Evolutionary conservation across 2,329 filamentous ascomycete species (phyloP).

Genomic region (Diaporthe velutina): DNA sequence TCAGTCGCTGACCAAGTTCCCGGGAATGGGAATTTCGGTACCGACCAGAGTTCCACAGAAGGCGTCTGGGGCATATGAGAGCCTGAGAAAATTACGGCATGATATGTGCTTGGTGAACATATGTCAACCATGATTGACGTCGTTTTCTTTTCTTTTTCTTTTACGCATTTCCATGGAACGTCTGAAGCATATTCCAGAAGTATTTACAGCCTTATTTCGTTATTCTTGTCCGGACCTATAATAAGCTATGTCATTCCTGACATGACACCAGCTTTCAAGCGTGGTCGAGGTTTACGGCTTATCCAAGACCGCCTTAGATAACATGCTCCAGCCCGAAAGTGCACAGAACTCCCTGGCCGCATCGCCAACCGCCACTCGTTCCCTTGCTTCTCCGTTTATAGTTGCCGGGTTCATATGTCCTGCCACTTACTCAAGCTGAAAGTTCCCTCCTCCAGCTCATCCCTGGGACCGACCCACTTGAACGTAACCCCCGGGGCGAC

Average conservation of each 20-base stretch:
- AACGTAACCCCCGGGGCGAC: neutral
- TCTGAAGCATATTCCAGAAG: no score
- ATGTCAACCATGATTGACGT: no score
- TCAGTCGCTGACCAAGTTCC: neutral
- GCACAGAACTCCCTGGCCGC: neutral
- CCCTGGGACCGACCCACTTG: slow-evolving; percentile 5
- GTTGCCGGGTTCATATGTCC: neutral
- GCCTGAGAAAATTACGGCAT: neutral
- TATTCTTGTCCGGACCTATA: neutral
- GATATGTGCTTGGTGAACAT: neutral
- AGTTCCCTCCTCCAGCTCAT: slow-evolving; percentile 1
- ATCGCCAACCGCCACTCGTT: neutral
- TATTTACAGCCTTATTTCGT: neutral
- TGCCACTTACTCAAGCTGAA: slow-evolving; percentile 18
- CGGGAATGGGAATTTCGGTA: neutral
- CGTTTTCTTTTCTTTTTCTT: no score
- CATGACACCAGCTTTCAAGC: neutral
- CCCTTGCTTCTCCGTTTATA: neutral
- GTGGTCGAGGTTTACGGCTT: neutral
- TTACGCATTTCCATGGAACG: no score
- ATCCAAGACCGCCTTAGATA: neutral
- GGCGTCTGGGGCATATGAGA: no score
- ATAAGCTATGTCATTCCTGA: neutral
- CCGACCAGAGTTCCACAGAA: no score
- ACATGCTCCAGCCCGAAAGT: neutral